Conservation (phyloP, 768 basidiomycete species). For the Tulasnella sp. region DNA sequence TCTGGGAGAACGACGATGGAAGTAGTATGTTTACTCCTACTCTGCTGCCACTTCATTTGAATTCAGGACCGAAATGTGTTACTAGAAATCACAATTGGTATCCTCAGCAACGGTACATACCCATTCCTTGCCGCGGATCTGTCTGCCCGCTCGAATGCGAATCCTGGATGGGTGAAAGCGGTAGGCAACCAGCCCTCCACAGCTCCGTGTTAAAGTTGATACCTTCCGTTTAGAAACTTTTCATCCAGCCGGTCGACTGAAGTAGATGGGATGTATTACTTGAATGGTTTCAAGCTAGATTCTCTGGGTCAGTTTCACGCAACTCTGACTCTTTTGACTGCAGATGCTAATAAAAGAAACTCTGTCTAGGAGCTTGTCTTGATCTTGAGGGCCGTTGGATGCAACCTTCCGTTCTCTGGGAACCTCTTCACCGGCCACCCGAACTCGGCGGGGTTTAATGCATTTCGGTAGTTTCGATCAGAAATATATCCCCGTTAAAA, state of each 20-base stretch:
- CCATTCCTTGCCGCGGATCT: not conserved
- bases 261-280: not conserved
- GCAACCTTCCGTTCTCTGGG: too few species aligned
- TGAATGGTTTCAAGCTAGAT: too few species aligned
- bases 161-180: not conserved
- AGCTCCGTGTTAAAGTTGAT: not conserved
- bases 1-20: not conserved
- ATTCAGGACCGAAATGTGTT: not conserved
- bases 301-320: too few species aligned
- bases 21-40: not conserved
- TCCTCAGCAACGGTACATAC: not conserved
- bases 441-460: too few species aligned
- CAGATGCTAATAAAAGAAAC: too few species aligned
- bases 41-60: not conserved
- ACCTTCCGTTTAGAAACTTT: not conserved
- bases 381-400: too few species aligned
- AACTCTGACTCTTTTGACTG: too few species aligned
- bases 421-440: too few species aligned
- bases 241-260: not conserved
- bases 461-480: too few species aligned
- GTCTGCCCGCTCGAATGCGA: not conserved
- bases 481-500: too few species aligned
- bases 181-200: not conserved
- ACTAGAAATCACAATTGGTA: not conserved
- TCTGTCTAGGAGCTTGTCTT: too few species aligned